Evolutionary conservation across 352 stramenopile species (phyloP).

Genomic region (Globisporangium lucens): DNA sequence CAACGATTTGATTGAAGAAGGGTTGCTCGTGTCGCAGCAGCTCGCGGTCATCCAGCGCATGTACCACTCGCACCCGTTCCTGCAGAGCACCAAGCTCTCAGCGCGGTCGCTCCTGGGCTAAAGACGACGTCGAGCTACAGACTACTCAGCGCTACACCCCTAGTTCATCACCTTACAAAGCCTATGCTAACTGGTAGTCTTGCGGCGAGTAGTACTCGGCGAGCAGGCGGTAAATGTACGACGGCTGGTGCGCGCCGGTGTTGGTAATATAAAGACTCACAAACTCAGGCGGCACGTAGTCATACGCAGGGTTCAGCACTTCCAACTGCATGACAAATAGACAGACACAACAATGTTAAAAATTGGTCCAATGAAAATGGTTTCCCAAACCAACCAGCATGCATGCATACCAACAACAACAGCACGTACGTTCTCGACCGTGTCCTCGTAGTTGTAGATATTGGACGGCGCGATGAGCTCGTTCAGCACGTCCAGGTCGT

Average conservation of each 20-base stretch:
- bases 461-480: conserved; percentile 85
- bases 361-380: not conserved
- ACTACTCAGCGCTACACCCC: not conserved
- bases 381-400: not conserved
- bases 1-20: conserved; percentile 76
- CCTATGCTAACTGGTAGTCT: conserved; percentile 89
- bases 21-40: conserved; percentile 72
- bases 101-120: conserved; percentile 41
- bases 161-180: not conserved
- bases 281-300: conserved; percentile 97
- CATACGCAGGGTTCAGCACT: conserved; percentile 96
- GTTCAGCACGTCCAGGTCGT: conserved; percentile 96
- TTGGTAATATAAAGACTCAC: conserved; percentile 98
- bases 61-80: conserved; percentile 82
- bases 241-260: conserved; percentile 96
- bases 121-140: not conserved
- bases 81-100: conserved; percentile 55
- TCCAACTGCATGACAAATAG: conserved; percentile 65
- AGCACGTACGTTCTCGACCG: conserved; percentile 75
- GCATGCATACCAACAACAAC: not conserved
- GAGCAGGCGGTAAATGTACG: conserved; percentile 98
- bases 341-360: not conserved
- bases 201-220: conserved; percentile 98
- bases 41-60: conserved; percentile 86
- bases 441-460: conserved; percentile 91